Evolutionary conservation across 2,329 filamentous ascomycete species (phyloP).

Genomic region (Cryphonectria radicalis): DNA sequence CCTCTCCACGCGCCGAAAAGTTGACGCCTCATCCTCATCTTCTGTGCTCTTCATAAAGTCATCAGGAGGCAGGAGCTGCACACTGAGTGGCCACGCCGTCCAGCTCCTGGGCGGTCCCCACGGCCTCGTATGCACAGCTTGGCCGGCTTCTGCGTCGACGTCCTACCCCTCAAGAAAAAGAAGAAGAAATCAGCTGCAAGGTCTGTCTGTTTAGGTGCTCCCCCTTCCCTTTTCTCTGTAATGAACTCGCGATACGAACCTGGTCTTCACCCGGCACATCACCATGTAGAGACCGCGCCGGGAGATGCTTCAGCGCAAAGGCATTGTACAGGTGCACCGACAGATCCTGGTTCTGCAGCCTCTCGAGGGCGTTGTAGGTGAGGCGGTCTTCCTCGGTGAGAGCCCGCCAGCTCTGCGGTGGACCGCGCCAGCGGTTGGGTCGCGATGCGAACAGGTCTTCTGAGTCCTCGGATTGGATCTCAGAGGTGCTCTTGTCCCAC

Average conservation of each 20-base stretch:
- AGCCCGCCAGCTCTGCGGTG: constrained; percentile 67
- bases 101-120: constrained; percentile 66
- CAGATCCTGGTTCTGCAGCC: constrained; percentile 68
- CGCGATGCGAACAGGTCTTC: constrained; percentile 54
- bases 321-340: constrained; percentile 79
- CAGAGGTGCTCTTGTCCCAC: constrained; percentile 52
- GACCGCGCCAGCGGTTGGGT: constrained; percentile 75
- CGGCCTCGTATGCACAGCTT: constrained; percentile 34
- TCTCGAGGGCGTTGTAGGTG: constrained; percentile 66
- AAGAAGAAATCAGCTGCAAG: background rate
- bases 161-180: constrained; percentile 32
- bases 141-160: constrained; percentile 36
- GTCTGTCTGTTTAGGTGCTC: background rate
- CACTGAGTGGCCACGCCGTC: constrained; percentile 83
- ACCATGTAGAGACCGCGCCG: constrained; percentile 8
- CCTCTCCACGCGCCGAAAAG: constrained; percentile 49
- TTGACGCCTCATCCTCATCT: constrained; percentile 56
- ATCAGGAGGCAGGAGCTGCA: constrained; percentile 62
- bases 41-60: constrained; percentile 52
- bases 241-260: background rate
- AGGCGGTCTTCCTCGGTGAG: constrained; percentile 66
- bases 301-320: constrained; percentile 65
- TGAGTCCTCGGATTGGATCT: constrained; percentile 51
- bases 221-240: background rate
- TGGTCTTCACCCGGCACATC: constrained; percentile 23